Base-by-base conservation (phyloP, 306 rosid species). In the Glycine soja region DNA sequence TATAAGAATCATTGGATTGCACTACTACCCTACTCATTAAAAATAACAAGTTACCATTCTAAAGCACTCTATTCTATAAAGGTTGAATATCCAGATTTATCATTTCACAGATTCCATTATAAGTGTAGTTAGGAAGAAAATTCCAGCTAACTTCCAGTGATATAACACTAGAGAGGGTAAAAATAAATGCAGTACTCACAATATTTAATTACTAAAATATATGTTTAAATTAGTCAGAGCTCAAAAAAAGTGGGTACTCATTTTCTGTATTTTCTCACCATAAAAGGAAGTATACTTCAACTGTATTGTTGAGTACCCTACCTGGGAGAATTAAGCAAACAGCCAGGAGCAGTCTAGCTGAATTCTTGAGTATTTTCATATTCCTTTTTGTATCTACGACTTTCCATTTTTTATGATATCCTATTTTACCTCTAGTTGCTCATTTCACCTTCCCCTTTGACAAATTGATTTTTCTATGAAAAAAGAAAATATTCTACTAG, bases 1-100 rank as follows among this genome's bases (percentile, higher is more conserved):
- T 63, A 56, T n/a, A 66, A 57, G 58, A 59, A 75, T 50, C 53
- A 75, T 34, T 61, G 63, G 43, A 70, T 52, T 80, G 78, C 15
- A 80, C 50, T 43, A 9, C 57, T 8, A 32, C 64, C 19, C 14
- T 13, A 18, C 56, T 53, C 56, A 51, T 51, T 10, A 38, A 4
- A 38, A 38, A 38, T 38, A 38, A 4, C 43, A 7, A 38, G 6
- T 38, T 38, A 38, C 43, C 43, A 38, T 38, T 38, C 53, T 34
- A 52, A 65, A 40, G 10, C 52, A 45, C 15, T n/a, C 16, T 50
- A 24, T 32, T 47, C 62, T 47, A 72, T 34, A 34, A 61, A 75
- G 6, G 15, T 32, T 8, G 46, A 61, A 47, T 47, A 46, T 16
- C 42, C 18, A 74, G 40, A 57, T 70, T 70, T 74, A 57, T 59